phyloP scores from a whole-genome alignment of 208 protist species.

The Trypanosoma mega region DNA sequence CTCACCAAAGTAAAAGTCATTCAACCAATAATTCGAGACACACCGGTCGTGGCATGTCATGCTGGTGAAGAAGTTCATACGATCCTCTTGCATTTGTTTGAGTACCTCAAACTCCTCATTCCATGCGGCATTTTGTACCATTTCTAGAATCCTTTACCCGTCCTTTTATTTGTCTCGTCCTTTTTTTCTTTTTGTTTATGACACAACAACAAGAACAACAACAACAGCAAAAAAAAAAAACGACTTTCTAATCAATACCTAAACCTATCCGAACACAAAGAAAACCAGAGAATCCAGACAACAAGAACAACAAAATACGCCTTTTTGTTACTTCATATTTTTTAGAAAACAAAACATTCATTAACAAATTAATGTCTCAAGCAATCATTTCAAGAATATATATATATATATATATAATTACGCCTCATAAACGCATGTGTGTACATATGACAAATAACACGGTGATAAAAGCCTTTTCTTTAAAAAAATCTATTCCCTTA shows the following conservation, averaged over 20 bases:
- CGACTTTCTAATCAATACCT: neutral
- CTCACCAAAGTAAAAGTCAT: constrained; percentile 75
- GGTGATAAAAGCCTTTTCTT: too few relatives aligned
- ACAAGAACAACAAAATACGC: too few relatives aligned
- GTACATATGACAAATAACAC: too few relatives aligned
- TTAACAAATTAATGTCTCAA: too few relatives aligned
- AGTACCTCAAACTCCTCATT: constrained; percentile 83
- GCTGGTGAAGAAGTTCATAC: constrained; percentile 75
- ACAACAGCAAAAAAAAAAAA: neutral
- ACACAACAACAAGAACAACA: too few relatives aligned
- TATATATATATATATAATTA: too few relatives aligned
- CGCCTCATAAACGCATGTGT: too few relatives aligned
- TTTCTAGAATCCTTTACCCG: neutral
- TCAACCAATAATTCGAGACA: constrained; percentile 73
- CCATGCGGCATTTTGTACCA: constrained; percentile 46
- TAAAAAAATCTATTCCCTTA: constrained; percentile 3
- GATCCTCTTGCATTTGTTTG: constrained; percentile 85
- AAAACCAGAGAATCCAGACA: constrained; percentile 5
- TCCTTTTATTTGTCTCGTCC: constrained; percentile 1
- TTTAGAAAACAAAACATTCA: too few relatives aligned
- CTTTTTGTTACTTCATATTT: too few relatives aligned
- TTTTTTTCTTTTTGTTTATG: neutral
- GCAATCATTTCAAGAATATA: too few relatives aligned
- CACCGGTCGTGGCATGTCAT: constrained; percentile 83
- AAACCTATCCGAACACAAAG: neutral